Base-by-base conservation (phyloP, 495 filamentous ascomycete species). In the Glarea lozoyensis region DNA sequence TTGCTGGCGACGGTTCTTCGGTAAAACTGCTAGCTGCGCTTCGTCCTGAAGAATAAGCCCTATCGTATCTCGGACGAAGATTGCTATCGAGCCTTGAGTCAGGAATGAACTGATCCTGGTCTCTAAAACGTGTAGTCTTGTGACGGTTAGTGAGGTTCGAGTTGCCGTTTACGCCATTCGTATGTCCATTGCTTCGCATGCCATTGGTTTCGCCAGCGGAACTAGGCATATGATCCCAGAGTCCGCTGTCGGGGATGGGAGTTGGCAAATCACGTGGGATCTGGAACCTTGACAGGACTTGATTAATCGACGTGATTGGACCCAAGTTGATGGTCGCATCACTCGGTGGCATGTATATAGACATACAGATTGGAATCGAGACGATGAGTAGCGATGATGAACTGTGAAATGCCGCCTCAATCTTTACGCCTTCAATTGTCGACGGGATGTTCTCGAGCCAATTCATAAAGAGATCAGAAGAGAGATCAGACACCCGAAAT, bases 371-470 rank as follows among this genome's bases (percentile, higher is more conserved):
- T 24, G 48, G 43, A 9, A 46, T 17, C 12, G 48, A 46, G 5
- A 46, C 48, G 16, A 46, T 43, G 6, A 46, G 43, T 19, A 51
- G 34, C 11, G 48, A 30, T 5, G 48, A 40, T 7, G 18, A 29
- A 15, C 42, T 50, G 19, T 45, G 40, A 33, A 45, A 42, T 11
- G 36, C 48, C 4, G 42, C 48, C 39, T 46, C 48, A 25, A 45
- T 40, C 22, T 46, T 50, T 12, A 50, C 42, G 12, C 39, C 37
- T 11, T 20, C 42, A n/a, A 36, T 25, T 3, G 30, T 29, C 10
- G 20, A 16, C 17, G 48, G 42, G 1, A 50, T 32, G 13, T 31
- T 16, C 13, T 20, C 20, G 5, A 50, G 17, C 37, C 37, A 37
- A 15, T 46, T 31, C 13, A 36, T n/a, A 16, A 50, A 46, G 7